Evolutionary conservation across 192 early-diverging fungal genomes (phyloP).

Genomic region (Glomus cerebriforme): DNA sequence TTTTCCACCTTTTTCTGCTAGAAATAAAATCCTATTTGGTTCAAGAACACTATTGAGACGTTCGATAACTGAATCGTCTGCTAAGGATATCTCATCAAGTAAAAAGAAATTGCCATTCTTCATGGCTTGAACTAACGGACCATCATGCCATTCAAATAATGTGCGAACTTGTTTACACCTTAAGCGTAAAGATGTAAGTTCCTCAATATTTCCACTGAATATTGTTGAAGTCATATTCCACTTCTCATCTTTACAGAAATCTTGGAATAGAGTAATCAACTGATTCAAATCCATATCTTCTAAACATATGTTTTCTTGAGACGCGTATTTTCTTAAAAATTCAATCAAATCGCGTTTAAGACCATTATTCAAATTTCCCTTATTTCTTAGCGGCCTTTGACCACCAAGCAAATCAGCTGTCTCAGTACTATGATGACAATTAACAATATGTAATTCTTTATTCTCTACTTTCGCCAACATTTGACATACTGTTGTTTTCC

Average conservation of each 20-base stretch:
- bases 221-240: neutral
- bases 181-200: slow-evolving; percentile 33
- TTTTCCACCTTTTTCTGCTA: slow-evolving; percentile 89
- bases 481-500: slow-evolving; percentile 98
- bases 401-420: slow-evolving; percentile 92
- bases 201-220: neutral
- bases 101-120: slow-evolving; percentile 85
- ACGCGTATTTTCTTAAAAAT: slow-evolving; percentile 30
- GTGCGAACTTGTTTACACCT: slow-evolving; percentile 49
- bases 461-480: slow-evolving; percentile 73
- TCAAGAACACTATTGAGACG: slow-evolving; percentile 94
- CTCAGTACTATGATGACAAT: slow-evolving; percentile 97
- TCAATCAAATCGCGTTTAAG: slow-evolving; percentile 48
- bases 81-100: slow-evolving; percentile 97
- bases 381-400: slow-evolving; percentile 87
- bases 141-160: slow-evolving; percentile 97
- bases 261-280: slow-evolving; percentile 39
- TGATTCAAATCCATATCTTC: slow-evolving; percentile 39
- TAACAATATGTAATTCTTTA: slow-evolving; percentile 81
- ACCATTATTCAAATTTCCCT: slow-evolving; percentile 52
- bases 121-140: slow-evolving; percentile 91
- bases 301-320: slow-evolving; percentile 30
- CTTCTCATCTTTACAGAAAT: slow-evolving; percentile 30
- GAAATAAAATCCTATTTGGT: slow-evolving; percentile 76
- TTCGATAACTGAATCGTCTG: slow-evolving; percentile 98